phyloP scores from a whole-genome alignment of 139 green algal species.

The Desmodesmus armatus region DNA sequence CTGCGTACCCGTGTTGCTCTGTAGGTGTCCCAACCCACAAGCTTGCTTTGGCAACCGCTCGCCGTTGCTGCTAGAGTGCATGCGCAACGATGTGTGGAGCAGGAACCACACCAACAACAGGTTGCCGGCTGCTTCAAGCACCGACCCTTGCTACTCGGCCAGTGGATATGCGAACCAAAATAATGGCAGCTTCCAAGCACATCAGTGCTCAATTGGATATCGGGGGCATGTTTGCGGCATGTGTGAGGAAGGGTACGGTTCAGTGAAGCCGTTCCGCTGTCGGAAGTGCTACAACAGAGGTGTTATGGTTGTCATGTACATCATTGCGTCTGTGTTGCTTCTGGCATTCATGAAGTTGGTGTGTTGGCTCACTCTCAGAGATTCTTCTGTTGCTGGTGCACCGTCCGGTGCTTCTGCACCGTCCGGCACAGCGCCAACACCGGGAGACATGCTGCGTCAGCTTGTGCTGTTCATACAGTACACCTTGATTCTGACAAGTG shows the following conservation, averaged over 20 bases:
- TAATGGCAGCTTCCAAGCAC: too few species aligned
- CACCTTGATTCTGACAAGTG: neutral
- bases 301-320: neutral
- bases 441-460: neutral
- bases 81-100: too few species aligned
- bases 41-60: neutral
- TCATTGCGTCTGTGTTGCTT: neutral
- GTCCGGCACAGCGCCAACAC: neutral
- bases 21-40: neutral
- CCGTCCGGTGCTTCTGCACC: neutral
- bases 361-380: neutral
- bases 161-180: too few species aligned
- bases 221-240: neutral
- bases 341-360: conserved; percentile 1
- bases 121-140: too few species aligned
- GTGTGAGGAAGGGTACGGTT: neutral
- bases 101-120: neutral
- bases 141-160: too few species aligned
- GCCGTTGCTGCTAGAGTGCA: too few species aligned
- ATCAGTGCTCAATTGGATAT: neutral
- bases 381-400: neutral
- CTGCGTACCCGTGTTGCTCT: too few species aligned
- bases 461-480: conserved; percentile 10
- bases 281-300: neutral
- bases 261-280: neutral